Percentiles rank a stretch among this genome's conserved stretches.
phyloP scores from a whole-genome alignment of 139 green algal genomes.

The Chlamydomonas urium region DNA sequence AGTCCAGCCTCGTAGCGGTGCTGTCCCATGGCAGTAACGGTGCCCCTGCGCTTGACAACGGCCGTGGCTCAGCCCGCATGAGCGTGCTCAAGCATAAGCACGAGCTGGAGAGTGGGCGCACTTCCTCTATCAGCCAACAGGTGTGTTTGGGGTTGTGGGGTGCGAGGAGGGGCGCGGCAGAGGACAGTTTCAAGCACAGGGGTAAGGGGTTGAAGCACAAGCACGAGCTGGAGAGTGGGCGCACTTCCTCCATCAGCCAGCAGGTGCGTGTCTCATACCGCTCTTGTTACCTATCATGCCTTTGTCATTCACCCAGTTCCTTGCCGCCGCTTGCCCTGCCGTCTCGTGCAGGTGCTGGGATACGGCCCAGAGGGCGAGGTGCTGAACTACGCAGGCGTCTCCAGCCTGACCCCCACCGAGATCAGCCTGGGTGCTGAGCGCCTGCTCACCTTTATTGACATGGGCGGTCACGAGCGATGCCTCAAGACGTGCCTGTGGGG shows the following conservation, averaged over 20 bases:
- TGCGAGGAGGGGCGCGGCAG: no score
- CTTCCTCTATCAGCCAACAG: slow-evolving; percentile 59
- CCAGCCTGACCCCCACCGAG: slow-evolving; percentile 24
- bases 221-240: slow-evolving; percentile 83
- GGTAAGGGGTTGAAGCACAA: no score
- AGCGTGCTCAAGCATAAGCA: slow-evolving; percentile 82
- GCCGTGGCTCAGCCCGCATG: slow-evolving; percentile 66
- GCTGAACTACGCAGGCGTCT: slow-evolving; percentile 58
- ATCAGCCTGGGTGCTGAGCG: slow-evolving; percentile 19
- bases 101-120: slow-evolving; percentile 80
- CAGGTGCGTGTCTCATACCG: no score
- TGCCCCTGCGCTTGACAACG: slow-evolving; percentile 71
- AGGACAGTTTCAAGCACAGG: no score
- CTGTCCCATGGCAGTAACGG: slow-evolving; percentile 68
- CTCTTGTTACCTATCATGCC: no score
- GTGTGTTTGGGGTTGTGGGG: slow-evolving; percentile 21
- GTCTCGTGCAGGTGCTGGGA: slow-evolving; percentile 59
- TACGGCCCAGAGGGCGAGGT: slow-evolving; percentile 62
- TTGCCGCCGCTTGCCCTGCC: no score
- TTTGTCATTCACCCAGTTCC: no score
- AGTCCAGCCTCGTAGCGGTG: slow-evolving; percentile 75
- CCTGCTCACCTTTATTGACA: slow-evolving; percentile 75
- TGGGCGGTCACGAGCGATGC: slow-evolving; percentile 75
- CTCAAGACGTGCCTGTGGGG: slow-evolving; percentile 80
- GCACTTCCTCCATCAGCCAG: slow-evolving; percentile 65